A percentile compares a stretch with the other conserved stretches of the same genome.
These are phyloP conservation scores for Lepidium sativum DNA, from an alignment of 345 rosid species.

Conservation along the genomic window DNA sequence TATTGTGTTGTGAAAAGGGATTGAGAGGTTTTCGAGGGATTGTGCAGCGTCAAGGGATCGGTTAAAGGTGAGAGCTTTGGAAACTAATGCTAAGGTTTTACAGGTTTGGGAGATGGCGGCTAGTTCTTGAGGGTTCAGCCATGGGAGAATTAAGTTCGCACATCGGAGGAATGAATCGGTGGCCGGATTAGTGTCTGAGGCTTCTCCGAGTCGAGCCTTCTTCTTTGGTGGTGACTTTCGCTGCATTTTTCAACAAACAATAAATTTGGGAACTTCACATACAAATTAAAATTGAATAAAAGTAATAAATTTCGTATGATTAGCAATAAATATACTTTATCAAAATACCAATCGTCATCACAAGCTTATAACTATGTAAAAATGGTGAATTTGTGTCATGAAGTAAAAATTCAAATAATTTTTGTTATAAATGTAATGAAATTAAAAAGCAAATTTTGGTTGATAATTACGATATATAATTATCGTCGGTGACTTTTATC, in stretches of 20 bases:
- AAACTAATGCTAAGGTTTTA: slow-evolving; percentile 35
- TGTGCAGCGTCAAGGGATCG: slow-evolving; percentile 67
- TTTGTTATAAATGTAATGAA: no score
- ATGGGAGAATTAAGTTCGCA: slow-evolving; percentile 50
- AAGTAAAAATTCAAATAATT: no score
- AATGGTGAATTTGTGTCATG: no score
- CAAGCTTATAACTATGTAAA: no score
- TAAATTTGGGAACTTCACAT: not conserved
- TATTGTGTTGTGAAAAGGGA: slow-evolving; percentile 44
- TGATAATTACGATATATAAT: no score
- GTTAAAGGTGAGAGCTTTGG: slow-evolving; percentile 33
- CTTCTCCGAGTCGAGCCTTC: slow-evolving; percentile 7
- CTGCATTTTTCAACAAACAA: not conserved
- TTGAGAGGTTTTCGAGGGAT: slow-evolving; percentile 41
- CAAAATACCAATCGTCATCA: no score
- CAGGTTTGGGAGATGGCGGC: slow-evolving; percentile 46
- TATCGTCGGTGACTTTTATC: not conserved
- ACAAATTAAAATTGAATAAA: no score
- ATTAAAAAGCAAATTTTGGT: no score
- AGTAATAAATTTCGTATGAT: no score
- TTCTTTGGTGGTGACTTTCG: slow-evolving; percentile 1
- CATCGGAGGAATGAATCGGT: slow-evolving; percentile 27
- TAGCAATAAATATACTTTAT: no score
- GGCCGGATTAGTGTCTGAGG: not conserved
- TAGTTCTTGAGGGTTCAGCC: slow-evolving; percentile 56